Evolutionary conservation across 164 flowering plant genomes (phyloP), one percentile per base, ranked within the genome.

Genomic region (Brasenia schreberi): DNA sequence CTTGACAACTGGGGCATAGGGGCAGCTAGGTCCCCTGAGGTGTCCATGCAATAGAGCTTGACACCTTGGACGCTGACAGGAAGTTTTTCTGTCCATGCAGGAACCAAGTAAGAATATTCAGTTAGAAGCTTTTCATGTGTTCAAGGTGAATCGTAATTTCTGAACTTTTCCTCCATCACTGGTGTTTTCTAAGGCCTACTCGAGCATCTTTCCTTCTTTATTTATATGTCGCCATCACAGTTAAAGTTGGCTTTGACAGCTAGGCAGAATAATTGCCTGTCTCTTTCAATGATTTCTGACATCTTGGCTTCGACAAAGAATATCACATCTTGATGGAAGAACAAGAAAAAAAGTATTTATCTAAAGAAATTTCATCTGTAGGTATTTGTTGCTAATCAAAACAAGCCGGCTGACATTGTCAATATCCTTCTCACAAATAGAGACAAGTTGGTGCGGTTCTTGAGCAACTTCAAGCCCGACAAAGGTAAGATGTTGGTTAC

Each of bases 41-140:
- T n/a, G n/a, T n/a, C n/a, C n/a, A n/a, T n/a, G n/a, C n/a, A n/a
- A n/a, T n/a, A n/a, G n/a, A n/a, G n/a, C n/a, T n/a, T n/a, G n/a
- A n/a, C n/a, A n/a, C n/a, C n/a, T 12, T 45, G 14, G 53, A 12
- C 5, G 14, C 53, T 45, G 14, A 45, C 53, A 1, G 53, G 14
- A 12, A 7, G 11, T 10, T 60, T 60, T 17, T 60, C 62, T 60
- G 7, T 23, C 27, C 23, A 1, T 75, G 65, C 88, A 94, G 97
- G 96, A 90, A 61, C 70, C 95, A 52, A 89, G 89, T 82, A 94
- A 85, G 85, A n/a, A n/a, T n/a, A n/a, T n/a, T n/a, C n/a, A n/a
- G 72, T 63, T 87, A 42, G 95, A 87, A 79, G 97, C 98, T 67
- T 93, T 93, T 78, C 98, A 90, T 80, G 95, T 93, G 67, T 93